Evolutionary conservation across 768 basidiomycete species (phyloP), one percentile per base, ranked within the genome.

Genomic region (Mycena floridula): DNA sequence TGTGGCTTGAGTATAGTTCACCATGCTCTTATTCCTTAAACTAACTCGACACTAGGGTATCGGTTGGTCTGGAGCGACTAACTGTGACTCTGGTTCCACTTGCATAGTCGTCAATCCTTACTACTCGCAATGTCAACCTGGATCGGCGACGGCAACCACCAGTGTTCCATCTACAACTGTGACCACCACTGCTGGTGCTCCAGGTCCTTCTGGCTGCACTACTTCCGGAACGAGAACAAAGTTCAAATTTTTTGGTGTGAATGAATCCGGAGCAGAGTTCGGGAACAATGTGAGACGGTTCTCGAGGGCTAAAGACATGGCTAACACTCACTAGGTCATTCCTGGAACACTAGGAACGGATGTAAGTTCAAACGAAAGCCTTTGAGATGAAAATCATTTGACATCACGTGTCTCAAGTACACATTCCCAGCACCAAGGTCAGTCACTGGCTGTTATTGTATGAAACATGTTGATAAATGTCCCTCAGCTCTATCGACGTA

Each of bases 201-300:
- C 59, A 13, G 46, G 65, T 37, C 54, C 55, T 5, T 46, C 56
- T 15, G 43, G 50, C 42, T 73, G 72, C 59, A n/a, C n/a, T n/a
- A n/a, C n/a, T n/a, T 56, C 69, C 13, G 67, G 68, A 16, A 51
- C 57, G 16, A 58, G 59, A 52, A 78, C 75, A 37, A 80, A 78
- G 57, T 81, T 82, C 71, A 66, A 71, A 55, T 78, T 60, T 66
- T 79, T 81, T 49, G 81, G 80, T 58, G 79, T 81, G 36, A 81
- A 77, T 60, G 60, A 81, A 57, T 73, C 76, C 41, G 77, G 78
- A 51, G 79, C 78, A 32, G 79, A 82, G 58, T 82, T 81, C 49
- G 79, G 79, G 15, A 61, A 68, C 49, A 62, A 52, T 11, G 60
- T 54, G 15, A n/a, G n/a, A n/a, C n/a, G n/a, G n/a, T n/a, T n/a